Conservation (phyloP, 139 green algal species). For the Volvox africanus region DNA sequence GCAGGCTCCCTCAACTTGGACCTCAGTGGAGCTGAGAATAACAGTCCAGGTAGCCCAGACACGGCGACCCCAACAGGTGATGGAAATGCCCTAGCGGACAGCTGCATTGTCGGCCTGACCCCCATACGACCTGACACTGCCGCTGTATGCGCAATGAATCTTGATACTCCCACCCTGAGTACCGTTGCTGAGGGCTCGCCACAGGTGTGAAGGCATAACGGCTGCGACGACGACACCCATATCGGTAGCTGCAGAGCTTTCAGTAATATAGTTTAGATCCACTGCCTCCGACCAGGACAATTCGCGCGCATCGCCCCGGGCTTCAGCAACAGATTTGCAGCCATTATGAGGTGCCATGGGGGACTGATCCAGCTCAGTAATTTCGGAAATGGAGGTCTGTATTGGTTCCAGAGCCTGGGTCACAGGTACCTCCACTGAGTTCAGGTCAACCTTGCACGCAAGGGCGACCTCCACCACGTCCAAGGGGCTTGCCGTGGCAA, state of each 20-base stretch:
- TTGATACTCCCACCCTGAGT: neutral
- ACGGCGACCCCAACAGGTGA: neutral
- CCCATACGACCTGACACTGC: neutral
- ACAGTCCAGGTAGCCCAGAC: neutral
- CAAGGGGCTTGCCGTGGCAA: too few relatives aligned
- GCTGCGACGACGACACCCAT: too few relatives aligned
- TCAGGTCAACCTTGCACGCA: too few relatives aligned
- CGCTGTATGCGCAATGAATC: neutral
- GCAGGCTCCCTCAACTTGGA: neutral
- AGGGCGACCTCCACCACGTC: too few relatives aligned
- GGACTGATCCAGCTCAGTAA: too few relatives aligned
- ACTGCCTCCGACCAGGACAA: neutral
- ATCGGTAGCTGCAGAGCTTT: too few relatives aligned
- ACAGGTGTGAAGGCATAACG: neutral
- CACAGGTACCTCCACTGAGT: too few relatives aligned
- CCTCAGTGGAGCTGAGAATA: neutral
- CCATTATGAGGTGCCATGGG: too few relatives aligned
- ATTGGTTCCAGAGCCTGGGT: too few relatives aligned
- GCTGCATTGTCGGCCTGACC: slow-evolving; percentile 18
- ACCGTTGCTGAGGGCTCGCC: neutral
- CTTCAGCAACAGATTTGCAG: too few relatives aligned
- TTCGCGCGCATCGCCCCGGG: too few relatives aligned
- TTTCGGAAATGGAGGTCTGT: too few relatives aligned
- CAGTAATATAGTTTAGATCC: neutral
- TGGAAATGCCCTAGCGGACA: neutral